These are phyloP conservation scores for Saccharum officinarum DNA, from an alignment of 176 grass and related monocot genomes.

Conservation along the genomic window DNA sequence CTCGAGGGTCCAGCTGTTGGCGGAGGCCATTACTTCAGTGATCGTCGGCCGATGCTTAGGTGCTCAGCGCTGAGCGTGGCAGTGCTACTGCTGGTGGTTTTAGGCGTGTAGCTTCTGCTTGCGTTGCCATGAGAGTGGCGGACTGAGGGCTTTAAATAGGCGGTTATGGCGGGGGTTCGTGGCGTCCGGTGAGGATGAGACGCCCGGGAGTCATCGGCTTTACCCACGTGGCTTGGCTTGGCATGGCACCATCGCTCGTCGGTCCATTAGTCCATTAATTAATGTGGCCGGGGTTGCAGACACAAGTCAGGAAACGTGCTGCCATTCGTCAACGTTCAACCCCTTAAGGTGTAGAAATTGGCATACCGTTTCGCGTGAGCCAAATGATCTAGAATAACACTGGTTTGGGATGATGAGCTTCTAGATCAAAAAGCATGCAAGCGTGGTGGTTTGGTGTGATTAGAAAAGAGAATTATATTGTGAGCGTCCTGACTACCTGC, in stretches of 20 bases:
- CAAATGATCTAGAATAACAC: background rate
- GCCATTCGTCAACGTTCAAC: background rate
- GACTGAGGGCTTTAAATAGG: constrained; percentile 36
- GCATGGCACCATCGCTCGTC: too few relatives aligned
- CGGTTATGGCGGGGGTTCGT: too few relatives aligned
- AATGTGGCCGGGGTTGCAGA: background rate
- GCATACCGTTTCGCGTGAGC: background rate
- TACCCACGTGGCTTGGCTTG: background rate
- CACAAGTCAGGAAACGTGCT: background rate
- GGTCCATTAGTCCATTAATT: background rate
- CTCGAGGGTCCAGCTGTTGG: too few relatives aligned
- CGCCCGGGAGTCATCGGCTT: background rate
- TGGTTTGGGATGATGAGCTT: background rate
- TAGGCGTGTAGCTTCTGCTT: background rate
- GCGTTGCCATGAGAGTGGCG: background rate
- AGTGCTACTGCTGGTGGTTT: background rate
- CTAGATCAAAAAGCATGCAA: background rate
- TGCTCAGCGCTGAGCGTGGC: too few relatives aligned
- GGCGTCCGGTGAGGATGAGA: background rate
- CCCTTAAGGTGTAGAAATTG: background rate
- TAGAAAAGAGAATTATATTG: background rate
- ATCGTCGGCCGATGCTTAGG: too few relatives aligned
- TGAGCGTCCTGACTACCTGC: background rate
- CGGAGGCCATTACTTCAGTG: background rate
- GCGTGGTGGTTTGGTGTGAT: constrained; percentile 21